Evolutionary conservation across 495 filamentous ascomycete genomes (phyloP), one percentile per base, ranked within the genome.

Genomic region (Astrothelium subdiscretum): DNA sequence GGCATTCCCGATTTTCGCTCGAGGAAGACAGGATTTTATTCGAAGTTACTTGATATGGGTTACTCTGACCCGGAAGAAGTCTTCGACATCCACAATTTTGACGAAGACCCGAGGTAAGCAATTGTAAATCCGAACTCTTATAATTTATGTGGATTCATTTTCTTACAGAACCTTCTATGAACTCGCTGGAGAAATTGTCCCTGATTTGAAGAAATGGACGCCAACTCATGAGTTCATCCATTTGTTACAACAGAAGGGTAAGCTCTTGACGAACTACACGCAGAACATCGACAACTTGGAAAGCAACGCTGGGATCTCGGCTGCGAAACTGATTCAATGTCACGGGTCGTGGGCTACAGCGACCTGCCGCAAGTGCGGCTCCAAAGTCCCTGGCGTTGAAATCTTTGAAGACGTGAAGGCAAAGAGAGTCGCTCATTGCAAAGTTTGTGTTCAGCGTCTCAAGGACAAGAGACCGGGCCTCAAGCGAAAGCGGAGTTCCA

Each of bases 231-330:
- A 85, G 43, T 98, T 98, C 76, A 95, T 98, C 66, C 85, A 84
- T n/a, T 80, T 97, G n/a, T 81, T 98, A 1, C 91, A 97, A 71
- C 80, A 91, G 63, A 90, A 92, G 71, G 85, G 84, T 24, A 96
- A 95, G 69, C 83, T 98, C 22, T 80, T 97, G 58, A 97, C 92
- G 29, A 96, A 97, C 74, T 98, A 96, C 75, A 95, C 92, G 1
- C 94, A 98, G 72, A 98, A 98, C 71, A 98, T 98, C 67, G 94
- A 98, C 77, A 97, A 97, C 68, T 87, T 98, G 57, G 94, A 98
- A 71, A 83, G 83, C 32, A 85, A 88, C 61, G 94, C 92, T 1
- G 94, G 94, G 15, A 92, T 98, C 57, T 69, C 73, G 5, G 79
- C 84, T 0, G 87, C 92, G 38, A 96, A 95, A 63, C 83, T 98